Base-by-base conservation (phyloP, 2,329 filamentous ascomycete species). In the Hypoxylon sp. region DNA sequence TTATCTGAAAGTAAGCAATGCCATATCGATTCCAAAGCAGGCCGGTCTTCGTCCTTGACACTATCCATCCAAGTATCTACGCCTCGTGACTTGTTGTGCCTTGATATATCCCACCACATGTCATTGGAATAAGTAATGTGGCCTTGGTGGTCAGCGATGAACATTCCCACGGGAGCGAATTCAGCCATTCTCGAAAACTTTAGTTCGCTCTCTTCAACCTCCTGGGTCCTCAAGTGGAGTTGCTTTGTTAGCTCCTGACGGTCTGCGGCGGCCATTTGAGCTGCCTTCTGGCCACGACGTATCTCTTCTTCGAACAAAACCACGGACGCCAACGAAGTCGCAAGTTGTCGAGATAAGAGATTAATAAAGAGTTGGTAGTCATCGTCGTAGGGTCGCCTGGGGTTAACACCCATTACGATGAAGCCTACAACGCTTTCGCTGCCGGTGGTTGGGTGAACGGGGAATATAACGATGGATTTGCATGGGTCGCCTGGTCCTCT, bases 291-390 rank as follows among this genome's bases (percentile, higher is more conserved):
- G 0, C 91, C 91, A 66, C 91, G 86, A 64, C 87, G 87, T 69
- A 95, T 94, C 76, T 96, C 93, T 71, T 95, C 92, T 76, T 95
- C 92, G 63, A 94, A 94, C 1, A 96, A 79, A 0, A 94, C 91
- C 0, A 94, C 92, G 0, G 92, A 94, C 1, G 92, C 92, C 77
- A 95, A 85, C 0, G 92, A 93, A 0, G 92, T 95, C 7, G 90
- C 91, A 7, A 95, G 82, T 75, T 95, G 93, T 21, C 92, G 86
- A 50, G 89, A 90, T 4, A 95, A 80, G 0, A 95, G 83, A 72
- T 92, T 89, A 38, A 95, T 84, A 73, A 95, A 96, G 0, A 95
- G 82, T 68, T 88, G 87, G 74, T 95, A 96, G 71, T 95, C 93
- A 38, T 91, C 89, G 72, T 96, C 91, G 73, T 92, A 96, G 0